Conservation (phyloP, 352 stramenopile genomes). For the Globisporangium megalacanthum region DNA sequence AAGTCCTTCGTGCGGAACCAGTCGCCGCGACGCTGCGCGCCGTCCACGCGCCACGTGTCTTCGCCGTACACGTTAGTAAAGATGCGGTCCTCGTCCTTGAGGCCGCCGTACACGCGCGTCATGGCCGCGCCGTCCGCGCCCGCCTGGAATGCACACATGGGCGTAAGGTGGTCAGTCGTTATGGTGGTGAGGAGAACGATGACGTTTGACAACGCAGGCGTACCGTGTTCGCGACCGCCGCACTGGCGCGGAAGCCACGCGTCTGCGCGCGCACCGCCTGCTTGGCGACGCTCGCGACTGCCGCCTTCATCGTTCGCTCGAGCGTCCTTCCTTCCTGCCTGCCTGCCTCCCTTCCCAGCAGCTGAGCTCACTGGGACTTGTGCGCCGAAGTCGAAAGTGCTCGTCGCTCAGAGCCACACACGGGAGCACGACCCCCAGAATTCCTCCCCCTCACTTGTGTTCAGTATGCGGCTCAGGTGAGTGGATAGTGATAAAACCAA, state of each 20-base stretch:
- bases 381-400: slow-evolving; percentile 9
- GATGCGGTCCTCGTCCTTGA: slow-evolving; percentile 99
- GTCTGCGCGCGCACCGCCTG: slow-evolving; percentile 11
- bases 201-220: neutral
- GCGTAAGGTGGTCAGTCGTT: no score
- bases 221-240: slow-evolving; percentile 31
- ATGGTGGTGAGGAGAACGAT: no score
- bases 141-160: slow-evolving; percentile 11
- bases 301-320: slow-evolving; percentile 7
- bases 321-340: neutral
- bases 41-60: slow-evolving; percentile 85
- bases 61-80: slow-evolving; percentile 99
- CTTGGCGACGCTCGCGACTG: slow-evolving; percentile 12
- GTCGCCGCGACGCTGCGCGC: slow-evolving; percentile 92
- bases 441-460: neutral
- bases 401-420: slow-evolving; percentile 7
- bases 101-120: slow-evolving; percentile 89
- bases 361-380: neutral
- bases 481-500: no score
- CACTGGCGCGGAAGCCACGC: slow-evolving; percentile 24
- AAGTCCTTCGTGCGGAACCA: slow-evolving; percentile 97
- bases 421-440: slow-evolving; percentile 13
- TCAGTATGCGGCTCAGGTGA: neutral
- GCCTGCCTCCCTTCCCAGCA: neutral
- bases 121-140: slow-evolving; percentile 46